Percentiles rank a stretch among this genome's conserved stretches.
phyloP scores from a whole-genome alignment of 164 flowering plant species.

The Tinospora cordifolia region DNA sequence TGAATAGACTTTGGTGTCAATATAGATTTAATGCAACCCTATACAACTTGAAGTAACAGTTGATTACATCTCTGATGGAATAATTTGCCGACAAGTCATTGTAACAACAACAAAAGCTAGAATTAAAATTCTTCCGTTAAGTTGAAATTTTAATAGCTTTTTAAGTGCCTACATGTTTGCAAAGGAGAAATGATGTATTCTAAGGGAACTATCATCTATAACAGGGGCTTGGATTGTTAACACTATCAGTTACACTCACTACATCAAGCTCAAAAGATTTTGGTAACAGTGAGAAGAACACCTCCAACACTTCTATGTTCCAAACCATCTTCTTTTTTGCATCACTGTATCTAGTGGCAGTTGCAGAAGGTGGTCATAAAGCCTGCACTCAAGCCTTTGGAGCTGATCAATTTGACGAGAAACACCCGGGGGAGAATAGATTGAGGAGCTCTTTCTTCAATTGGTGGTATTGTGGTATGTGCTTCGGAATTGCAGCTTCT shows the following conservation, averaged over 20 bases:
- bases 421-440: constrained; percentile 1
- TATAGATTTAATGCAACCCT: too few species aligned
- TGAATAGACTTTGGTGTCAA: too few species aligned
- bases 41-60: too few species aligned
- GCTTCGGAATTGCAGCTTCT: neutral
- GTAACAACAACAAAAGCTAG: neutral
- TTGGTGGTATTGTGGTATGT: constrained; percentile 18
- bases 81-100: neutral
- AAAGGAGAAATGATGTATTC: neutral
- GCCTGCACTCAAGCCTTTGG: constrained; percentile 21
- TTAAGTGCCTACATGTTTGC: neutral
- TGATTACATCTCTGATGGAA: neutral
- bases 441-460: constrained; percentile 17
- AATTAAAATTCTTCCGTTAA: too few species aligned
- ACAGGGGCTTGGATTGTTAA: constrained; percentile 20
- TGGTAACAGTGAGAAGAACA: neutral
- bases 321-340: constrained; percentile 15
- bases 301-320: constrained; percentile 5
- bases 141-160: neutral
- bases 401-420: constrained; percentile 17
- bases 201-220: too few species aligned
- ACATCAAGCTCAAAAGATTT: neutral
- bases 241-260: constrained; percentile 19
- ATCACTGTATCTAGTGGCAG: constrained; percentile 20
- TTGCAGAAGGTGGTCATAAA: constrained; percentile 17